Evolutionary conservation across 306 rosid species (phyloP).

Genomic region (Quercus suber): DNA sequence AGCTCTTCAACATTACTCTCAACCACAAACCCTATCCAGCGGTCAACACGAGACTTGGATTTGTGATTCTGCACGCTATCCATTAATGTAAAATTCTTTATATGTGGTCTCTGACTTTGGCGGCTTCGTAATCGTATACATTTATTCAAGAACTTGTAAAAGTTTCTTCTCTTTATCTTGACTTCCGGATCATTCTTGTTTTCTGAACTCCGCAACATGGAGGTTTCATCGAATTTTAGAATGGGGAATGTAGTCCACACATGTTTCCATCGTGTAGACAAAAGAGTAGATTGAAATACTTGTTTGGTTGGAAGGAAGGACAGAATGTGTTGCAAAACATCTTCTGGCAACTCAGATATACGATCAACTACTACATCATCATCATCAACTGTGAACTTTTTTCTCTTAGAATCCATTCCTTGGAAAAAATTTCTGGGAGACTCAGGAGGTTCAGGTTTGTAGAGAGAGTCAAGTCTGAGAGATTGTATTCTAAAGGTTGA

Average conservation of each 20-base stretch:
- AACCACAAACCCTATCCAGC: constrained; percentile 29
- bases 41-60: constrained; percentile 9
- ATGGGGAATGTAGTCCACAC: constrained; percentile 28
- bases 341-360: constrained; percentile 20
- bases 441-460: too few species aligned
- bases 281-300: constrained; percentile 31
- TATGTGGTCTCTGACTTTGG: neutral
- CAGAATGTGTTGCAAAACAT: constrained; percentile 26
- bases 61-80: neutral
- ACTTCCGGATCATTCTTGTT: too few species aligned
- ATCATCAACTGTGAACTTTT: too few species aligned
- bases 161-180: neutral
- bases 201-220: neutral
- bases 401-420: too few species aligned
- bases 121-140: constrained; percentile 8
- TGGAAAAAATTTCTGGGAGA: too few species aligned
- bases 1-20: constrained; percentile 20
- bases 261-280: constrained; percentile 29
- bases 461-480: too few species aligned
- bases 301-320: constrained; percentile 27
- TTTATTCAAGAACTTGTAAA: constrained; percentile 20
- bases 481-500: too few species aligned
- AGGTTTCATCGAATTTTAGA: neutral
- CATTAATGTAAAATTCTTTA: constrained; percentile 17
- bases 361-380: too few species aligned